Base-by-base conservation (phyloP, 805 yeast genomes). In the Alloascoidea hylecoeti region DNA sequence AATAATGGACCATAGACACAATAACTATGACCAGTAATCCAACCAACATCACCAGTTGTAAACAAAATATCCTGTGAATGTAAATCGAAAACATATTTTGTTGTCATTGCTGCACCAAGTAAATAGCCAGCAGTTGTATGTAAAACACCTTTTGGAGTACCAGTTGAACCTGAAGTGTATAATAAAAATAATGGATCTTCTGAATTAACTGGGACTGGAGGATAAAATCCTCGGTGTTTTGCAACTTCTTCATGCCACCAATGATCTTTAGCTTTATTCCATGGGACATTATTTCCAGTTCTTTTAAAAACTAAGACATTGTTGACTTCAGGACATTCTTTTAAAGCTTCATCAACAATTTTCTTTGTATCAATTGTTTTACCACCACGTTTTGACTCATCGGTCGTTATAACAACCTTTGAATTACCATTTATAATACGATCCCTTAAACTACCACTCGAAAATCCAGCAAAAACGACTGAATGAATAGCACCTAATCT, bases 11-110 rank as follows among this genome's bases (percentile, higher is more conserved):
- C 94, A 55, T 82, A 82, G 36, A 81, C 72, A 15, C 75, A 86
- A 50, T 82, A 82, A 6, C 92, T 70, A 60, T 82, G 94, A 41
- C 94, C 94, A 4, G 94, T 82, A 51, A 82, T 79, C 94, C 94
- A 82, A 51, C 94, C 94, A 39, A 82, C 79, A 60, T 82, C 94
- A 54, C 92, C 94, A 18, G 94, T 92, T 14, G 92, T 81, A 67
- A 82, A 82, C 41, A 82, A 65, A 12, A 74, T 64, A 53, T 82
- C 94, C 41, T 78, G 76, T 33, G 70, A 68, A 50, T 81, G 86
- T 33, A 79, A 66, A 57, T 82, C 94, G 57, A 82, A 82, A 35
- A 74, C 70, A 51, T 82, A 82, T 51, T 75, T 75, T 49, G 85
- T 76, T 36, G 89, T 73, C 52, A 81, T 46, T 40, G 77, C 64